Evolutionary conservation across 208 protist genomes (phyloP).

Genomic region (Crithidia sp.): DNA sequence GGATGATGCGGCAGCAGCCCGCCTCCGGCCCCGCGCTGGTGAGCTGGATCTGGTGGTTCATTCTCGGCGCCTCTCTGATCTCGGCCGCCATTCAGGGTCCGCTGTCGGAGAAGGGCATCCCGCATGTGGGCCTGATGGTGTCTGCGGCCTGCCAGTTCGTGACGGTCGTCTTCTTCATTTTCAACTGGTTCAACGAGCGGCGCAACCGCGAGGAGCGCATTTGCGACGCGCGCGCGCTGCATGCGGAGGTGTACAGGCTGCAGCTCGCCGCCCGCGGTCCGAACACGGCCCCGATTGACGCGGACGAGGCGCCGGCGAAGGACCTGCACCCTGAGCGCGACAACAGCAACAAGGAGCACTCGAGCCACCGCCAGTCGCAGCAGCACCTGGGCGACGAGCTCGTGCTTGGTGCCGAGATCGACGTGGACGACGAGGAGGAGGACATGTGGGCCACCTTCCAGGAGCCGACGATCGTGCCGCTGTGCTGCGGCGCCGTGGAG

Average conservation of each 20-base stretch:
- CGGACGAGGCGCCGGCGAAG: not conserved
- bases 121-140: slow-evolving; percentile 44
- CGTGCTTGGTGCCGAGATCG: not conserved
- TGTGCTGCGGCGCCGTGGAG: slow-evolving; percentile 23
- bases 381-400: not conserved
- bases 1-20: slow-evolving; percentile 47
- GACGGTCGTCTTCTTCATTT: slow-evolving; percentile 43
- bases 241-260: too few relatives aligned
- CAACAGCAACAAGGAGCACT: not conserved
- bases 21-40: slow-evolving; percentile 46
- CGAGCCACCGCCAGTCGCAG: not conserved
- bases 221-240: not conserved
- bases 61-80: slow-evolving; percentile 50
- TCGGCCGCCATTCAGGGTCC: slow-evolving; percentile 51
- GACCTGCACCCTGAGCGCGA: not conserved
- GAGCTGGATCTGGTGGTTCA: slow-evolving; percentile 67
- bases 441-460: slow-evolving; percentile 5
- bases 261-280: not conserved
- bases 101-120: slow-evolving; percentile 37
- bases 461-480: slow-evolving; percentile 12
- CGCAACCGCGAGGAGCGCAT: slow-evolving; percentile 45
- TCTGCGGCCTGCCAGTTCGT: slow-evolving; percentile 47
- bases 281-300: not conserved
- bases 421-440: slow-evolving; percentile 8
- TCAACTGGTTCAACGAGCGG: slow-evolving; percentile 65